These are phyloP conservation scores for Xerocomus potaroensis DNA, from an alignment of 768 basidiomycete genomes.

Conservation along the genomic window DNA sequence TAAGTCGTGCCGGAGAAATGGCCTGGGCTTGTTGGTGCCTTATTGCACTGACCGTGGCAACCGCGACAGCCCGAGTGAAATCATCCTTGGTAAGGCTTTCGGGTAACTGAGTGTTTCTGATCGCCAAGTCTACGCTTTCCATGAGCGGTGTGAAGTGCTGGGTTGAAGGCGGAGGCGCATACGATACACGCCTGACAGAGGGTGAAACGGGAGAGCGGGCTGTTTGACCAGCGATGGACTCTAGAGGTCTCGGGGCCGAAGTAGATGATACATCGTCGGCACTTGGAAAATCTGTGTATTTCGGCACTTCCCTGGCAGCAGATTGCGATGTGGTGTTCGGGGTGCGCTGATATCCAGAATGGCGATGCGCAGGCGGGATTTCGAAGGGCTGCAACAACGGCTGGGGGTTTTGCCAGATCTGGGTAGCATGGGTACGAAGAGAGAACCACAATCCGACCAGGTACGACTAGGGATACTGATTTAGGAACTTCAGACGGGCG, in stretches of 20 bases:
- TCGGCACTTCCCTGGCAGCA: slow-evolving; percentile 31
- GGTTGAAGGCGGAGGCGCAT: slow-evolving; percentile 39
- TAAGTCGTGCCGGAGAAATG: slow-evolving; percentile 45
- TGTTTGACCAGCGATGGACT: slow-evolving; percentile 14
- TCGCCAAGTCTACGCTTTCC: slow-evolving; percentile 74
- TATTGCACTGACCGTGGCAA: slow-evolving; percentile 88
- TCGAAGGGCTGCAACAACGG: slow-evolving; percentile 69
- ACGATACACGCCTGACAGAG: slow-evolving; percentile 50
- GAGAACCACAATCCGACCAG: slow-evolving; percentile 98
- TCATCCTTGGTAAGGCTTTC: slow-evolving; percentile 76
- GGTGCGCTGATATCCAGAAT: slow-evolving; percentile 63
- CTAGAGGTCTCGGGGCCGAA: slow-evolving; percentile 30
- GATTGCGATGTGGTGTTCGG: slow-evolving; percentile 8
- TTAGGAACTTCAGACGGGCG: slow-evolving; percentile 3
- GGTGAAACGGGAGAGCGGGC: slow-evolving; percentile 39
- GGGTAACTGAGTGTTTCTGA: slow-evolving; percentile 57
- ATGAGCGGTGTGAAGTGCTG: slow-evolving; percentile 57
- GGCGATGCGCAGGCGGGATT: slow-evolving; percentile 46
- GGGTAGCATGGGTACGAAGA: slow-evolving; percentile 92
- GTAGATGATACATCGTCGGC: slow-evolving; percentile 33
- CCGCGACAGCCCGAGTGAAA: slow-evolving; percentile 90
- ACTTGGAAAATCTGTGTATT: slow-evolving; percentile 40
- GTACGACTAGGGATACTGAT: slow-evolving; percentile 64
- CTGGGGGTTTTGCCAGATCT: slow-evolving; percentile 99
- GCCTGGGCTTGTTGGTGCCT: slow-evolving; percentile 68